Conservation (phyloP, 2,329 filamentous ascomycete species). For the Phialemonium atrogriseum region DNA sequence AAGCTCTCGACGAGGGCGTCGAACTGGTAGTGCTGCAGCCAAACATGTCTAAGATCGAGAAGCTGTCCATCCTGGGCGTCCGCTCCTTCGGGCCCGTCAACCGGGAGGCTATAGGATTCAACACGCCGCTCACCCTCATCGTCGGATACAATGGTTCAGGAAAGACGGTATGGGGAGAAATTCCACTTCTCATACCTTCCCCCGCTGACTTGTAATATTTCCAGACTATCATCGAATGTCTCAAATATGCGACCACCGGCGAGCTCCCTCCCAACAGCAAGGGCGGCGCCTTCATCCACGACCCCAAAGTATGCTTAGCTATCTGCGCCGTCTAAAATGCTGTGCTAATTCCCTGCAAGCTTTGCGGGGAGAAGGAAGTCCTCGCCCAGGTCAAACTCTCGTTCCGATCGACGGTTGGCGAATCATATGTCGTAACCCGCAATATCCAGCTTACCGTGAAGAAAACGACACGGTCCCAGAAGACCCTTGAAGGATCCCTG, state of each 20-base stretch:
- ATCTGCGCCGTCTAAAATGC: conserved; percentile 4
- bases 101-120: conserved; percentile 71
- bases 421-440: conserved; percentile 74
- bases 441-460: conserved; percentile 82
- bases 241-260: conserved; percentile 96
- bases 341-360: conserved; percentile 27
- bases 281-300: conserved; percentile 89
- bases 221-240: conserved; percentile 87
- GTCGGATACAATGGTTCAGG: conserved; percentile 96
- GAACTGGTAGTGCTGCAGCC: too few relatives aligned
- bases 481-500: conserved; percentile 76
- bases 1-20: too few relatives aligned
- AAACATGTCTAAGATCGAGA: conserved; percentile 73
- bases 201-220: too few relatives aligned
- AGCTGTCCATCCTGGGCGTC: conserved; percentile 72
- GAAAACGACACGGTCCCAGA: conserved; percentile 66
- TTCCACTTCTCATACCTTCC: too few relatives aligned
- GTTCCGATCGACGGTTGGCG: conserved; percentile 71
- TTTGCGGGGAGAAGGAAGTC: conserved; percentile 80
- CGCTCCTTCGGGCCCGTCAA: conserved; percentile 77
- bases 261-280: conserved; percentile 87
- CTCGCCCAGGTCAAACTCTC: conserved; percentile 85
- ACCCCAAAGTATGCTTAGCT: conserved; percentile 61
- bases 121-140: conserved; percentile 86
- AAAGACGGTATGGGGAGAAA: conserved; percentile 57